A percentile compares a stretch with the other conserved stretches of the same genome.
Evolutionary conservation across 208 protist species (phyloP).

Genomic region (Leishmania martiniquensis): DNA sequence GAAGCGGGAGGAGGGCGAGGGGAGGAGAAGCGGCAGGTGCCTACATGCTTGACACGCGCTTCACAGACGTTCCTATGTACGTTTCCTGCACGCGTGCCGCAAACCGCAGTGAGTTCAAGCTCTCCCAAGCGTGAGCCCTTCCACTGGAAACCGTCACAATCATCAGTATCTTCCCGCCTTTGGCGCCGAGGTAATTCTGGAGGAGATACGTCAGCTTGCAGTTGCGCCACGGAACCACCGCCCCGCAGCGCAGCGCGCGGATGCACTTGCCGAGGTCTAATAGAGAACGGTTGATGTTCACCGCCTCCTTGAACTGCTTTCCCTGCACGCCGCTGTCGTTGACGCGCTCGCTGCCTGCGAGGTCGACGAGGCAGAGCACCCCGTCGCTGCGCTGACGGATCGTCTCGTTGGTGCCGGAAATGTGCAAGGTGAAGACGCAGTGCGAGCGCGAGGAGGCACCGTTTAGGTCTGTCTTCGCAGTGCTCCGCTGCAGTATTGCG

Average conservation of each 20-base stretch:
- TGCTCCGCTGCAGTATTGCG: conserved; percentile 74
- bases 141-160: conserved; percentile 91
- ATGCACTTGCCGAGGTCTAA: conserved; percentile 95
- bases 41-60: conserved; percentile 70
- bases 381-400: conserved; percentile 81
- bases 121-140: conserved; percentile 73
- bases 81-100: conserved; percentile 91
- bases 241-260: conserved; percentile 63
- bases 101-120: conserved; percentile 92
- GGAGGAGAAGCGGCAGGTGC: too few relatives aligned
- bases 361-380: conserved; percentile 91
- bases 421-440: conserved; percentile 84
- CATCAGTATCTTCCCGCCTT: conserved; percentile 93
- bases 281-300: conserved; percentile 94
- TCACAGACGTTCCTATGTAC: conserved; percentile 81
- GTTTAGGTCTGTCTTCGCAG: conserved; percentile 86
- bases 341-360: conserved; percentile 95
- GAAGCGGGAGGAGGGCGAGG: too few relatives aligned
- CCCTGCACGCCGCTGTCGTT: conserved; percentile 90
- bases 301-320: conserved; percentile 88
- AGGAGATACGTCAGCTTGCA: conserved; percentile 93
- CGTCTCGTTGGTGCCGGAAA: conserved; percentile 62
- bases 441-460: conserved; percentile 93
- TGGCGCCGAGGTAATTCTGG: conserved; percentile 88
- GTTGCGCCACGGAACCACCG: conserved; percentile 91